A percentile compares a stretch with the other conserved stretches of the same genome.
Evolutionary conservation across 805 yeast genomes (phyloP).

Genomic region (Alloascoidea hylecoeti): DNA sequence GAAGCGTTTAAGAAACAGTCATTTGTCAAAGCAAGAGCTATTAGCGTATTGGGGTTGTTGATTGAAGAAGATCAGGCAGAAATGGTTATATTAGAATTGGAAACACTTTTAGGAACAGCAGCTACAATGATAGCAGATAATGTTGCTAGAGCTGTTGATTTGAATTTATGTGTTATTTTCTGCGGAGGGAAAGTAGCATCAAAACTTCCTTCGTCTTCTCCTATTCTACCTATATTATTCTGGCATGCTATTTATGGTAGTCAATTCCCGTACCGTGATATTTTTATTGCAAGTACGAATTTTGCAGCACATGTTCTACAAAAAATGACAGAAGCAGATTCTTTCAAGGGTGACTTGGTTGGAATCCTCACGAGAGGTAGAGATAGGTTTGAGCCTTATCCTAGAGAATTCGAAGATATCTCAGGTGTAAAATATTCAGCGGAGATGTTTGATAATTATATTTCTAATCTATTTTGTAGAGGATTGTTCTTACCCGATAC

Average conservation of each 20-base stretch:
- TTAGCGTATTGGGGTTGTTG: slow-evolving; percentile 55
- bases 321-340: neutral
- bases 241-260: neutral
- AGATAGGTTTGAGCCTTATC: neutral
- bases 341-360: neutral
- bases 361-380: neutral
- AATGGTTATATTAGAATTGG: slow-evolving; percentile 2
- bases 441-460: neutral
- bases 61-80: slow-evolving; percentile 28
- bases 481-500: neutral
- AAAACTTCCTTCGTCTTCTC: neutral
- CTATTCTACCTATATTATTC: neutral
- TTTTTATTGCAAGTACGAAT: neutral
- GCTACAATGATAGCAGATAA: neutral
- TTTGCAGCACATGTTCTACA: neutral
- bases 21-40: slow-evolving; percentile 19
- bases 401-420: neutral
- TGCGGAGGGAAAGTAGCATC: neutral
- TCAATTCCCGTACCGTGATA: neutral
- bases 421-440: neutral
- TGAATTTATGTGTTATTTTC: neutral
- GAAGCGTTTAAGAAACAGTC: slow-evolving; percentile 39
- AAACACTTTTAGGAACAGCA: neutral
- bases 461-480: neutral
- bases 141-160: slow-evolving; percentile 11